These are phyloP conservation scores for Candida sp. DNA, from an alignment of 1,139 yeast species.

Conservation along the genomic window DNA sequence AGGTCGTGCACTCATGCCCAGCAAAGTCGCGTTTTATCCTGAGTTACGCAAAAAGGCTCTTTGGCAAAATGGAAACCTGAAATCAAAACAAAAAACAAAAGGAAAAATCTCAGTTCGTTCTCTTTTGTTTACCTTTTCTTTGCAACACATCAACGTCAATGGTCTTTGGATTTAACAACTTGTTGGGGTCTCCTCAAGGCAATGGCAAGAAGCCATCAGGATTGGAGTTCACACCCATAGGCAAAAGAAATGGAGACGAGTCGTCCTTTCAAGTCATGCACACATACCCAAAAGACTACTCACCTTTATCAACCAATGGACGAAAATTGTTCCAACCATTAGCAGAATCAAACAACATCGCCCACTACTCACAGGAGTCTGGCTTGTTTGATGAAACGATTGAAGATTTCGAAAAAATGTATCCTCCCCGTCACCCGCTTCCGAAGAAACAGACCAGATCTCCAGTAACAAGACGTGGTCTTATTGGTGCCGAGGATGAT, in stretches of 20 bases:
- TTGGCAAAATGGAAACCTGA: not conserved
- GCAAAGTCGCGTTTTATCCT: too few relatives aligned
- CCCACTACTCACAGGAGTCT: constrained; percentile 4
- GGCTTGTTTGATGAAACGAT: constrained; percentile 14
- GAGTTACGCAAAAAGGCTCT: too few relatives aligned
- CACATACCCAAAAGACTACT: constrained; percentile 10
- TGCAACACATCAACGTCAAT: not conserved
- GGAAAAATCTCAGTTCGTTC: not conserved
- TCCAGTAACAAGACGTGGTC: constrained; percentile 2
- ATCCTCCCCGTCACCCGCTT: constrained; percentile 7
- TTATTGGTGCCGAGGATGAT: constrained; percentile 7
- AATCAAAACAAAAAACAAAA: not conserved
- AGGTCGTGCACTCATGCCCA: too few relatives aligned
- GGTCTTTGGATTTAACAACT: constrained; percentile 1
- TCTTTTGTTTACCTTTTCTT: not conserved
- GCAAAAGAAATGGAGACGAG: constrained; percentile 8
- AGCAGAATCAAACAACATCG: constrained; percentile 8
- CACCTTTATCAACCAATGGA: constrained; percentile 4
- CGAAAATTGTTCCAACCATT: constrained; percentile 14
- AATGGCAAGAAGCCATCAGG: not conserved
- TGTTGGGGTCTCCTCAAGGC: constrained; percentile 3
- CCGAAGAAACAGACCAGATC: constrained; percentile 1
- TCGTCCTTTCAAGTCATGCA: constrained; percentile 15
- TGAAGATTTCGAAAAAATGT: constrained; percentile 10
- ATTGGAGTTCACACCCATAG: constrained; percentile 16